Evolutionary conservation across 345 rosid genomes (phyloP), one percentile per base, ranked within the genome.

Genomic region (Dimocarpus longan): DNA sequence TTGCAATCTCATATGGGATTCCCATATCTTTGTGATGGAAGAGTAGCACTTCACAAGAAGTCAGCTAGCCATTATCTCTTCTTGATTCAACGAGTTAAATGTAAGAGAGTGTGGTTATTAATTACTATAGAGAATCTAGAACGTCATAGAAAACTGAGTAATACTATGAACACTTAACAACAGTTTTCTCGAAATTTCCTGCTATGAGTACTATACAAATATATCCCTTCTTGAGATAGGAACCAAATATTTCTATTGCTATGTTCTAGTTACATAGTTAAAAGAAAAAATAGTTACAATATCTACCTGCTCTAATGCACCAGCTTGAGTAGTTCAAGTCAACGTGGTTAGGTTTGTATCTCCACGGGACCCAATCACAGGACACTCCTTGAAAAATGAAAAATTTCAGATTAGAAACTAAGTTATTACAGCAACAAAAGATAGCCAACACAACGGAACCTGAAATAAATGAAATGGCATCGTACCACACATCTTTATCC

Each of bases 11-110:
- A 80, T 89, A 74, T 0, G 96, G 96, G 78, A 94, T 91, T 13
- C 98, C 98, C 94, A 93, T 93, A 76, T 94, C 96, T 84, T 94
- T 97, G 40, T 93, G 83, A 77, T 93, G 97, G 79, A 92, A 93
- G n/a, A 93, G 78, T 70, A 90, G 66, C 37, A 94, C 96, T 82
- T 93, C 96, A 63, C 93, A 91, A 1, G 96, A 91, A n/a, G 89
- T 88, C 82, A 46, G 67, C 66, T 85, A 89, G 63, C 91, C 89
- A 21, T 87, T n/a, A n/a, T n/a, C n/a, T n/a, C 83, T 85, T 82
- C 86, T 88, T 76, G 95, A 91, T 89, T 90, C 89, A 72, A 88
- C 98, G 92, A 88, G 44, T 73, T 52, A 78, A 56, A 56, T 1
- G 71, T 12, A 52, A 80, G 3, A 62, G 15, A 48, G 22, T 15